Evolutionary conservation across 2,329 filamentous ascomycete genomes (phyloP), one percentile per base, ranked within the genome.

Genomic region (Xylariomycetidae sp.): DNA sequence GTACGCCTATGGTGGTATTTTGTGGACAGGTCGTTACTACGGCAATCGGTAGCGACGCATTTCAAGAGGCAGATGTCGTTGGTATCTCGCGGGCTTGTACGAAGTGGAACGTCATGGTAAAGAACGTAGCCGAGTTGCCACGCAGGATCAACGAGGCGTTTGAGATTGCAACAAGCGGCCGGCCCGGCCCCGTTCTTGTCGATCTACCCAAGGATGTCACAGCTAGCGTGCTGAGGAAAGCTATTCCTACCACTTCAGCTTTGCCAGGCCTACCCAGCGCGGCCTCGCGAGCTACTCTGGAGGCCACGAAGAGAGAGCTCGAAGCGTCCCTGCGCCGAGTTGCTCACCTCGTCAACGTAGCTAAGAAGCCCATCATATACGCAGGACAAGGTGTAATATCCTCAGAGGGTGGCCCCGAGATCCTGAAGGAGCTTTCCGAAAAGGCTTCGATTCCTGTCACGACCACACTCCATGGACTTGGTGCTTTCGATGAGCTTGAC

Each of bases 21-120:
- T 83, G 77, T 46, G 92, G 92, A 31, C 92, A 98, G 77, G 92
- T 98, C 41, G 74, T 80, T 6, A 97, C 90, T 22, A 80, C 75
- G 29, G 85, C 88, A 34, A 96, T 97, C 62, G 92, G 92, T 42
- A 94, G 85, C 43, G 90, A 97, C 60, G 88, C 88, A 36, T 97
- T 97, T 74, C 92, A 98, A 61, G 92, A 97, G 66, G 89, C 88
- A 38, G 92, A 98, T 57, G 82, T 94, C 22, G 72, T 96, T 39
- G 90, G 90, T 49, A 97, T 98, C 61, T 94, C 88, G 20, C 78
- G 90, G 54, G 82, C 89, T 14, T 96, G 89, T 73, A 96, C 89
- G 49, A 97, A 97, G 70, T 98, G 92, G 92, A 97, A 97, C 53
- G 88, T 94, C 40, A 94, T 97, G 88, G 88, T 96, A 30, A 96